Percentiles rank a stretch among this genome's conserved stretches.
phyloP scores from a whole-genome alignment of 805 yeast genomes.

The Hanseniaspora pseudoguilliermondii region DNA sequence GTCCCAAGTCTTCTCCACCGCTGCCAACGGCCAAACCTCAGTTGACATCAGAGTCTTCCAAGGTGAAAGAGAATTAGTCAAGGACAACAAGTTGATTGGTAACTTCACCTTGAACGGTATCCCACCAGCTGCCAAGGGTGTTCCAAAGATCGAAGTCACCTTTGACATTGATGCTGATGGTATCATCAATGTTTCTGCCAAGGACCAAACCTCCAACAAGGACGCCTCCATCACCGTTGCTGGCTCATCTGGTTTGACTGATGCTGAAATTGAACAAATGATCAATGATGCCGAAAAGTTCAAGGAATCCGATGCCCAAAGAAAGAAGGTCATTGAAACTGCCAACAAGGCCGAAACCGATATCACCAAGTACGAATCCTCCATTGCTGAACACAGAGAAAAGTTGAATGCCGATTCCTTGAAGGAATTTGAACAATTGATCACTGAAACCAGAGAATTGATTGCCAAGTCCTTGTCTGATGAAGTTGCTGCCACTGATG shows the following conservation, averaged over 20 bases:
- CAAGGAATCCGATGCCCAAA: constrained; percentile 78
- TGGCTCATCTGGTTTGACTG: constrained; percentile 87
- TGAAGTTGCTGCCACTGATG: constrained; percentile 40
- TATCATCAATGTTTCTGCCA: constrained; percentile 87
- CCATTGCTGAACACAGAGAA: constrained; percentile 62
- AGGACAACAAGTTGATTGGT: constrained; percentile 95
- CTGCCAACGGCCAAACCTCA: constrained; percentile 91
- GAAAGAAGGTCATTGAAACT: constrained; percentile 68
- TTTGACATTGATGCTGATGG: constrained; percentile 97
- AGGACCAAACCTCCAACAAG: constrained; percentile 86
- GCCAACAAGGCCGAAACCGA: constrained; percentile 68
- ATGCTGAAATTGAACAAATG: constrained; percentile 80
- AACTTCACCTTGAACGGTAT: constrained; percentile 91
- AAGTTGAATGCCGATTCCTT: constrained; percentile 39
- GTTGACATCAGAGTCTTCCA: constrained; percentile 97
- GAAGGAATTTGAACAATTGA: constrained; percentile 37
- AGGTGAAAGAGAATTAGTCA: constrained; percentile 96
- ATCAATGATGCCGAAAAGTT: constrained; percentile 81
- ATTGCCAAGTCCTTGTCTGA: constrained; percentile 49
- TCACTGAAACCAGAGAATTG: constrained; percentile 48
- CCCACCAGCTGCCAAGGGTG: constrained; percentile 74
- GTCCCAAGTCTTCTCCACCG: constrained; percentile 91
- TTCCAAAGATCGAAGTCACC: constrained; percentile 74
- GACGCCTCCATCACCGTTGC: constrained; percentile 92
- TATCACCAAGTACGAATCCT: constrained; percentile 78